Percentiles rank a stretch among this genome's conserved stretches.
phyloP scores from a whole-genome alignment of 1,284 basidiomycete species.

The Clitocybe nebularis region DNA sequence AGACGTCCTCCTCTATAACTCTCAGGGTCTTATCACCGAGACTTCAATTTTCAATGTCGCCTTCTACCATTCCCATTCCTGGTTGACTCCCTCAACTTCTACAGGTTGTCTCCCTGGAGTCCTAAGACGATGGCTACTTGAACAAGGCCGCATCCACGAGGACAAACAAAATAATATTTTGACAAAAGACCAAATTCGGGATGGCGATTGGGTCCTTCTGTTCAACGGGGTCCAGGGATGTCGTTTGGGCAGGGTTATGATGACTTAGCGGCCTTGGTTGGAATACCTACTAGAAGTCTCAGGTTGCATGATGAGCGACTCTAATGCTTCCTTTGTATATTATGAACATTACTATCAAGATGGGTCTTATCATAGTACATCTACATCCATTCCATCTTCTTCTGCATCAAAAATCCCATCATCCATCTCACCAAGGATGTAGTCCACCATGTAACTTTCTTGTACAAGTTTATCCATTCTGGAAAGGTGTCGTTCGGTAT shows the following conservation, averaged over 20 bases:
- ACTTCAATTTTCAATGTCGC: constrained; percentile 68
- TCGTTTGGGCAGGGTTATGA: constrained; percentile 42
- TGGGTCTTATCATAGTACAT: constrained; percentile 18
- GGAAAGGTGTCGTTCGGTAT: constrained; percentile 88
- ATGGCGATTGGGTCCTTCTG: constrained; percentile 61
- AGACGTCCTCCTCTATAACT: constrained; percentile 67
- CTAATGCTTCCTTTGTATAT: too few relatives aligned
- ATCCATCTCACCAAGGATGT: constrained; percentile 91
- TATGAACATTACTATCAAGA: background rate
- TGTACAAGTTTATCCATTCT: constrained; percentile 85
- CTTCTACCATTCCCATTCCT: constrained; percentile 47
- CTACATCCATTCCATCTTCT: constrained; percentile 43
- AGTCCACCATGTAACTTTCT: constrained; percentile 93
- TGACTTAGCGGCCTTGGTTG: too few relatives aligned
- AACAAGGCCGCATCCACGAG: constrained; percentile 49
- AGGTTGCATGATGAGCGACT: too few relatives aligned
- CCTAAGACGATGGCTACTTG: constrained; percentile 60
- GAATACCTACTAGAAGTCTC: too few relatives aligned
- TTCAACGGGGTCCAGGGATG: constrained; percentile 73
- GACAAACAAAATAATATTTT: constrained; percentile 39
- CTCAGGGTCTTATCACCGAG: constrained; percentile 50
- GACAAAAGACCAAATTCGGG: constrained; percentile 36
- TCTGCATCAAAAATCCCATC: constrained; percentile 59
- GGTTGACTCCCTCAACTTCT: constrained; percentile 59
- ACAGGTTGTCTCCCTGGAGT: constrained; percentile 71